Percentiles rank a stretch among this genome's conserved stretches.
These are phyloP conservation scores for Yamadazyma pseudoaaseri DNA, from an alignment of 1,139 yeast species.

Conservation along the genomic window DNA sequence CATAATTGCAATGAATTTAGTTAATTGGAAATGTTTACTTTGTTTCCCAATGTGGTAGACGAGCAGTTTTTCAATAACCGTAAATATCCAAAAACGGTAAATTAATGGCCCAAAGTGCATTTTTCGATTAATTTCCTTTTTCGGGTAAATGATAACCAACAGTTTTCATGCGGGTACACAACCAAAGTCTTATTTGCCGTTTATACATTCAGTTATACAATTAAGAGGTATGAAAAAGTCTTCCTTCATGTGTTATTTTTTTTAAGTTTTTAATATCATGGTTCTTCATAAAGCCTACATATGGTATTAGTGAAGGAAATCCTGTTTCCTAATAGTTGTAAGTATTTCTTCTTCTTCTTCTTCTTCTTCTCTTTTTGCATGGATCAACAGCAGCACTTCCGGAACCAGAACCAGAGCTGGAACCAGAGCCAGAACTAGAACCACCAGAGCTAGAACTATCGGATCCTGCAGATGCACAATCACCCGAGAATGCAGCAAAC, in stretches of 20 bases:
- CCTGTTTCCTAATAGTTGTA: conserved; percentile 23
- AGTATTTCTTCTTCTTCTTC: conserved; percentile 30
- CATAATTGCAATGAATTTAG: too few species aligned
- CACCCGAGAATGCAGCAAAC: conserved; percentile 43
- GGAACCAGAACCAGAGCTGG: conserved; percentile 14
- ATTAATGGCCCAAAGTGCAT: neutral
- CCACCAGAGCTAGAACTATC: conserved; percentile 12
- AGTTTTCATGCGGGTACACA: too few species aligned
- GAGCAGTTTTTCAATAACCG: conserved; percentile 1
- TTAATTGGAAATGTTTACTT: conserved; percentile 2
- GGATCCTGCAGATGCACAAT: conserved; percentile 22
- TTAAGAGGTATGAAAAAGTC: neutral
- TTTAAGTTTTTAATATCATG: too few species aligned
- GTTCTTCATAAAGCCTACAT: neutral
- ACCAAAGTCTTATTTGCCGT: too few species aligned
- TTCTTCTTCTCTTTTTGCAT: conserved; percentile 38
- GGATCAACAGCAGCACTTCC: conserved; percentile 20
- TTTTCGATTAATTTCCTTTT: neutral
- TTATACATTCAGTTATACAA: neutral
- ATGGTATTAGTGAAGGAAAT: neutral
- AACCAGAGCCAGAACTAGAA: conserved; percentile 11
- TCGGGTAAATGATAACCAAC: neutral
- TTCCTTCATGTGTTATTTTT: neutral
- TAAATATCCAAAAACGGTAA: too few species aligned
- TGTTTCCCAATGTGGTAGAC: conserved; percentile 3